Percentiles rank a stretch among this genome's conserved stretches.
These are phyloP conservation scores for Pyrenula aspistea DNA, from an alignment of 495 filamentous ascomycete species.

Conservation along the genomic window DNA sequence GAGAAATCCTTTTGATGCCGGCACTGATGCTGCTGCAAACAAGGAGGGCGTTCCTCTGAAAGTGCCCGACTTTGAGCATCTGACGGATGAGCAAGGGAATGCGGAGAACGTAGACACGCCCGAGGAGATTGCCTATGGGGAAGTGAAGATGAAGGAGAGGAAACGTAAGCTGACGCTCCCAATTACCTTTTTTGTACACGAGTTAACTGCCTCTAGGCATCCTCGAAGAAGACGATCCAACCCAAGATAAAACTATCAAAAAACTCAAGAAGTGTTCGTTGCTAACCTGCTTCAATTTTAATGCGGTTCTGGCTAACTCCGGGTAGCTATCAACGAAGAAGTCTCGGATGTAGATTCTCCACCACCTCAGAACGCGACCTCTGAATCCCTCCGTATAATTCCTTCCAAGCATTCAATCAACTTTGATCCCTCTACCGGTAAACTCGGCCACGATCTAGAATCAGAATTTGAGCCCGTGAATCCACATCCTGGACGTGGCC, in stretches of 20 bases:
- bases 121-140: constrained; percentile 78
- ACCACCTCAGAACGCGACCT: neutral
- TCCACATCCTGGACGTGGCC: constrained; percentile 3
- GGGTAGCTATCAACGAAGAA: neutral
- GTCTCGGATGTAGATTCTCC: neutral
- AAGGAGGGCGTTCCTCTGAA: constrained; percentile 60
- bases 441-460: constrained; percentile 8
- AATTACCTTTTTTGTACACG: constrained; percentile 9
- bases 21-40: constrained; percentile 47
- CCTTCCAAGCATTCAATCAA: neutral
- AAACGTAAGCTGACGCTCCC: constrained; percentile 40
- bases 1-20: constrained; percentile 82
- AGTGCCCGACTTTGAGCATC: constrained; percentile 64
- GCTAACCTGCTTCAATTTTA: constrained; percentile 16
- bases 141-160: constrained; percentile 70
- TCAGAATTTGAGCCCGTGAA: constrained; percentile 6
- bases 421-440: constrained; percentile 7
- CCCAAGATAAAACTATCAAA: constrained; percentile 38
- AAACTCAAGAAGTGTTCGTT: constrained; percentile 40
- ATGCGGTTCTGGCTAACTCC: neutral
- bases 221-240: constrained; percentile 52
- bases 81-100: constrained; percentile 66
- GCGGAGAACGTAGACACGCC: constrained; percentile 83
- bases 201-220: constrained; percentile 34
- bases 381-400: constrained; percentile 2